Evolutionary conservation across 2,329 filamentous ascomycete genomes (phyloP).

Genomic region (Domatiomyces globalis): DNA sequence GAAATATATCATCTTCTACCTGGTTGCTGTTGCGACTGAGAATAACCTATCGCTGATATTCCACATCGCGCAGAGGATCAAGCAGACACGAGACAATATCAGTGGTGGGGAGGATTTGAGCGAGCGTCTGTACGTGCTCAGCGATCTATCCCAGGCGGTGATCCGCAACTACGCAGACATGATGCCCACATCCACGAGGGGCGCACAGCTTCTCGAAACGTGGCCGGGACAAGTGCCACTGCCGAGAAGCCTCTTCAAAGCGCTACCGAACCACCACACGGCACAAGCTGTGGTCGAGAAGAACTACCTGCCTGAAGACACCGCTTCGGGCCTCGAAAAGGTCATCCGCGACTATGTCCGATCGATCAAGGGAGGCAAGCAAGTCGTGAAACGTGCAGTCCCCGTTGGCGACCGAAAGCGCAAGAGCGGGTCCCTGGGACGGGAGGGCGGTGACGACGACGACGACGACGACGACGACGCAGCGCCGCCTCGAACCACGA

Average conservation of each 20-base stretch:
- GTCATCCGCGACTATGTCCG: slow-evolving; percentile 58
- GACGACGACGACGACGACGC: slow-evolving; percentile 17
- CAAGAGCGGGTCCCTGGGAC: slow-evolving; percentile 21
- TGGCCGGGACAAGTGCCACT: slow-evolving; percentile 69
- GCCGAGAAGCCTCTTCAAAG: slow-evolving; percentile 62
- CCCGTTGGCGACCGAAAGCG: slow-evolving; percentile 24
- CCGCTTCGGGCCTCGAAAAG: slow-evolving; percentile 63
- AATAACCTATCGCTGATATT: slow-evolving; percentile 79
- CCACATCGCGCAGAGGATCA: slow-evolving; percentile 83
- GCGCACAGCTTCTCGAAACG: slow-evolving; percentile 53
- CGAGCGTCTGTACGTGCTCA: slow-evolving; percentile 61
- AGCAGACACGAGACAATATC: slow-evolving; percentile 74
- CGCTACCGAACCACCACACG: slow-evolving; percentile 59
- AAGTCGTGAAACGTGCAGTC: slow-evolving; percentile 10
- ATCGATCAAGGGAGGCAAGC: slow-evolving; percentile 28
- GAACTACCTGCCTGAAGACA: slow-evolving; percentile 63
- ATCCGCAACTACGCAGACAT: slow-evolving; percentile 77
- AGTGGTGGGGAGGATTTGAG: slow-evolving; percentile 35
- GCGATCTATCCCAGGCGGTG: slow-evolving; percentile 70
- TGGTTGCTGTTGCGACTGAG: slow-evolving; percentile 68
- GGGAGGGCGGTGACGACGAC: slow-evolving; percentile 20
- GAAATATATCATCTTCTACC: slow-evolving; percentile 79
- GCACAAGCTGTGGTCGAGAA: slow-evolving; percentile 79
- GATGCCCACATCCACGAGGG: slow-evolving; percentile 53
- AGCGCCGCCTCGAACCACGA: slow-evolving; percentile 1